phyloP scores from a whole-genome alignment of 1,284 basidiomycete species.

The Tylopilus microsporus region DNA sequence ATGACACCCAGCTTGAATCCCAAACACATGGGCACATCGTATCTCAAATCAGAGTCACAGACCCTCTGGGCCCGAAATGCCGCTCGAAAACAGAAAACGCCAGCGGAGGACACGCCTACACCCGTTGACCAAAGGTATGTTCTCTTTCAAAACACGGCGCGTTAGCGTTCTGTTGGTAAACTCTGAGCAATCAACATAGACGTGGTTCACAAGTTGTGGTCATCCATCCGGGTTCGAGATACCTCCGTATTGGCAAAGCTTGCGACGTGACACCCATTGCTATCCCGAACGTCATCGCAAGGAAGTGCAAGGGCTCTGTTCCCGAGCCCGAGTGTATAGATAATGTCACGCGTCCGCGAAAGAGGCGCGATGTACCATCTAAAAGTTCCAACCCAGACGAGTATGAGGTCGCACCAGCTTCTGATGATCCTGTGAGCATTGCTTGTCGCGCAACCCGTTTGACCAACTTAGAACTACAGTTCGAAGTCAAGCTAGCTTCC shows the following conservation, averaged over 20 bases:
- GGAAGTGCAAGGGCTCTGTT: slow-evolving; percentile 47
- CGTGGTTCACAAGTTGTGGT: slow-evolving; percentile 78
- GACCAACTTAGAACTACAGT: slow-evolving; percentile 37
- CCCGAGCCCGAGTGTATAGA: slow-evolving; percentile 43
- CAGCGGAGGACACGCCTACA: slow-evolving; percentile 36
- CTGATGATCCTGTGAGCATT: slow-evolving; percentile 58
- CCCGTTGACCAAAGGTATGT: slow-evolving; percentile 43
- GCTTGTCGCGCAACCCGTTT: neutral
- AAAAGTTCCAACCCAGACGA: slow-evolving; percentile 39
- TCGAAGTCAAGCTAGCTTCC: slow-evolving; percentile 68
- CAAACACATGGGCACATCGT: slow-evolving; percentile 69
- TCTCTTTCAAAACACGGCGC: slow-evolving; percentile 3
- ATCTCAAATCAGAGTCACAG: slow-evolving; percentile 67
- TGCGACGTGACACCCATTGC: slow-evolving; percentile 78
- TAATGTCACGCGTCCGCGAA: slow-evolving; percentile 50
- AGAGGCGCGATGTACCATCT: slow-evolving; percentile 26
- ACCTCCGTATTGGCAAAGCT: slow-evolving; percentile 82
- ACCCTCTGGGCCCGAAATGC: slow-evolving; percentile 69
- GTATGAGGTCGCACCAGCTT: slow-evolving; percentile 39
- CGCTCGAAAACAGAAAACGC: slow-evolving; percentile 42
- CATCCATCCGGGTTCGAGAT: slow-evolving; percentile 90
- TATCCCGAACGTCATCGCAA: slow-evolving; percentile 77
- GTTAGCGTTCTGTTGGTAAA: slow-evolving; percentile 15
- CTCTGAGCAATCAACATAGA: slow-evolving; percentile 37
- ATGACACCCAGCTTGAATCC: slow-evolving; percentile 56